Evolutionary conservation across 148 eudicot species (phyloP).

Genomic region (Rheum nobile): DNA sequence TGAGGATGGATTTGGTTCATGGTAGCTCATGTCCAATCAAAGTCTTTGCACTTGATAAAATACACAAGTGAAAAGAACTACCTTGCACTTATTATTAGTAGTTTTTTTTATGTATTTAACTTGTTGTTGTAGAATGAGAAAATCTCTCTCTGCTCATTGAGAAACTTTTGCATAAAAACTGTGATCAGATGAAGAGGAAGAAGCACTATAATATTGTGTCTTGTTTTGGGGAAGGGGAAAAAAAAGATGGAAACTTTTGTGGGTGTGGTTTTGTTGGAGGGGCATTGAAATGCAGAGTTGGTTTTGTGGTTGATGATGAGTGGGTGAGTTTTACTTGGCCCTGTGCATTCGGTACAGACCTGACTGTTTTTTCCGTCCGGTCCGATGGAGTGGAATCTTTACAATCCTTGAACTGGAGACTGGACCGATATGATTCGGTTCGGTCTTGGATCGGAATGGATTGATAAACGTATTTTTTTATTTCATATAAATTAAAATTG

Average conservation of each 20-base stretch:
- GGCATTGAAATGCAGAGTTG: background rate
- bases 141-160: background rate
- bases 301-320: background rate
- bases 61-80: too few species aligned
- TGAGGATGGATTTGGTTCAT: background rate
- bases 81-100: background rate
- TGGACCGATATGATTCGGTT: too few species aligned
- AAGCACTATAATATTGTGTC: background rate
- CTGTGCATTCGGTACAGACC: too few species aligned
- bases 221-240: background rate
- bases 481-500: too few species aligned
- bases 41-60: too few species aligned
- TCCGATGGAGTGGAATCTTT: too few species aligned
- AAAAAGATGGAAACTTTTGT: background rate
- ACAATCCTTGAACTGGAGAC: too few species aligned
- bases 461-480: too few species aligned
- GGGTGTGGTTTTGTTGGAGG: background rate
- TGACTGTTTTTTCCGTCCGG: too few species aligned
- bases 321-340: too few species aligned
- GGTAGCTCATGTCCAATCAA: background rate
- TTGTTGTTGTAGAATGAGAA: slow-evolving; percentile 1
- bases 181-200: slow-evolving; percentile 8
- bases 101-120: background rate
- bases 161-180: background rate
- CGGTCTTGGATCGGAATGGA: too few species aligned